Evolutionary conservation across 768 basidiomycete genomes (phyloP), one percentile per base, ranked within the genome.

Genomic region (Rhodotorula sphaerocarpa): DNA sequence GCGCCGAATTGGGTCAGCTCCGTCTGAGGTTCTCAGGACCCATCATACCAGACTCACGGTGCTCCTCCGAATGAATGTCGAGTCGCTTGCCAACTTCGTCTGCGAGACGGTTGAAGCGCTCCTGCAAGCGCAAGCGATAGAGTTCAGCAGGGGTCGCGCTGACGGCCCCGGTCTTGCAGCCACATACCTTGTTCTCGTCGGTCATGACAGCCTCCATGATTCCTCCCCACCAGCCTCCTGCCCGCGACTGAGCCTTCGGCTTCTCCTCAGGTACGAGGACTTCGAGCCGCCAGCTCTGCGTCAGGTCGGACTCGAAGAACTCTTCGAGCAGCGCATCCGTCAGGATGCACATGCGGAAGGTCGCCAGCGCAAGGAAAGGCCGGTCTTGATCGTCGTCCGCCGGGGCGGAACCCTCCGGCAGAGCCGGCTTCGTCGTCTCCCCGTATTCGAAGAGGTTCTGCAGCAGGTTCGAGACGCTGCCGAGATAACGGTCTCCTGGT

Each of bases 321-420:
- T 87, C 86, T 74, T 99, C 95, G 30, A 99, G 82, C 31, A 97
- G 80, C 74, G 96, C 92, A 69, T 97, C 95, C 2, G 93, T 92
- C 14, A 99, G 80, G 7, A 99, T 87, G 44, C 97, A 93, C 95
- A 97, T 99, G 11, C 95, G 85, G 83, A 99, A 99, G 83, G 88
- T 91, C 41, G 87, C 86, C 54, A 90, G 82, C 75, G 91, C 92
- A 55, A 97, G 84, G 91, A 65, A 73, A 6, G 58, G 77, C 65
- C 46, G 73, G 55, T 70, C 67, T 21, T 28, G 23, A 28, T 66
- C 60, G 33, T 44, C 27, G 39, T 33, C 33, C 14, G 15, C 25
- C 12, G 21, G 31, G 41, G 25, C 16, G 12, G n/a, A 11, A 14
- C 4, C 55, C 6, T 45, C 7, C 1, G 31, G 27, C 3, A 41